Base-by-base conservation (phyloP, 176 grass and related monocot genomes). In the Thalia dealbata region DNA sequence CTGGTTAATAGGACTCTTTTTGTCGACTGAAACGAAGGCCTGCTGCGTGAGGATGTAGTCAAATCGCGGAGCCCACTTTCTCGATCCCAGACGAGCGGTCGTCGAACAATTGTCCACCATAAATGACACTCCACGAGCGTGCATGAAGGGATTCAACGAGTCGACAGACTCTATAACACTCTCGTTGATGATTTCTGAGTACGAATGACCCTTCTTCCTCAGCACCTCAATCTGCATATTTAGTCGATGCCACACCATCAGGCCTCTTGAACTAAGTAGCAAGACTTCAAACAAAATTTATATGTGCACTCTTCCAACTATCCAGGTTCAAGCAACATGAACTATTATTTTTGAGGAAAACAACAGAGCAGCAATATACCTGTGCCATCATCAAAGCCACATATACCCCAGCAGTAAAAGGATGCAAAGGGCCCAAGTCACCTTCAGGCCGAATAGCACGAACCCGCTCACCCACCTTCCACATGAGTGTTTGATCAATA, bases 61-160 rank as follows among this genome's bases (percentile, higher is more conserved):
- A 0, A 96, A 96, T 13, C 92, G 86, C 0, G 92, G 92, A 0
- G 92, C 89, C 92, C 92, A 96, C 76, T 96, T 96, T 67, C 92
- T 85, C 1, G 92, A 91, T 75, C 88, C 92, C 70, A 96, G 32
- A 8, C 92, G 92, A 18, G 92, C 92, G 12, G 92, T 96, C 0
- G 92, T 96, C 14, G 89, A 96, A 70, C 86, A 96, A 75, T 96
- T 96, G 55, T 96, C 92, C 10, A 96, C 92, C 92, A 96, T 96
- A 76, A 96, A 96, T 32, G 92, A 91, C 30, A 96, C 92, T 0
- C 93, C 93, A 6, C 89, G 84, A 65, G 93, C 93, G 28, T 96
- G 93, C 93, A 96, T 96, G 62, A 92, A 96, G 2, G 93, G 93
- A 62, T 96, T 96, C 5, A 96, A 50, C 10, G 89, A 96, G 75